These are phyloP conservation scores for Cercophora samala DNA, from an alignment of 495 filamentous ascomycete genomes.

Conservation along the genomic window DNA sequence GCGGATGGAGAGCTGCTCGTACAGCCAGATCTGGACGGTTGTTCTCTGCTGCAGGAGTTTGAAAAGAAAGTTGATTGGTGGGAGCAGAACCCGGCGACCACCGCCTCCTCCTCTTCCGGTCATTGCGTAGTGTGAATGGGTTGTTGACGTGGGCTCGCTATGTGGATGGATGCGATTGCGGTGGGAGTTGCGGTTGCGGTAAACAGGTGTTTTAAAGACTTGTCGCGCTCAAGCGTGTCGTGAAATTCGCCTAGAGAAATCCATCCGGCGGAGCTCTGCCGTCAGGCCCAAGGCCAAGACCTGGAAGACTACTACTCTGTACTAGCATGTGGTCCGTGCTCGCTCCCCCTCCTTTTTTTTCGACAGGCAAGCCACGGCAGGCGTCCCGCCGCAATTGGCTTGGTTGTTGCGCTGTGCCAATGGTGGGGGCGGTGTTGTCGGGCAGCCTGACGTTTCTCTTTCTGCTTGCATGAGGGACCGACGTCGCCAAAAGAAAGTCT, in stretches of 20 bases:
- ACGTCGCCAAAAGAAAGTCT: slow-evolving; percentile 15
- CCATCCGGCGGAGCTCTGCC: slow-evolving; percentile 10
- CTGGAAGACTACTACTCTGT: not conserved
- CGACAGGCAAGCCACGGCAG: slow-evolving; percentile 2
- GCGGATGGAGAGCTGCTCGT: slow-evolving; percentile 87
- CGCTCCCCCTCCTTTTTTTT: slow-evolving; percentile 14
- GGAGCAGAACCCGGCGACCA: slow-evolving; percentile 83
- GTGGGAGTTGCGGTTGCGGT: slow-evolving; percentile 9
- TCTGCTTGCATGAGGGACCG: slow-evolving; percentile 10
- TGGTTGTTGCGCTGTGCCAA: not conserved
- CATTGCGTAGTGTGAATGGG: slow-evolving; percentile 54
- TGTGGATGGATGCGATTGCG: slow-evolving; percentile 5
- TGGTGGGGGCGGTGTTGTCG: slow-evolving; percentile 17
- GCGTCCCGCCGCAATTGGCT: slow-evolving; percentile 1
- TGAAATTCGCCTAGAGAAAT: slow-evolving; percentile 18
- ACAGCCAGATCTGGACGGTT: slow-evolving; percentile 91
- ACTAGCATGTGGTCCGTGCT: slow-evolving; percentile 15
- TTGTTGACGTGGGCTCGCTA: slow-evolving; percentile 7
- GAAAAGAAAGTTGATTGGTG: slow-evolving; percentile 97
- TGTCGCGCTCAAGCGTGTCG: slow-evolving; percentile 18
- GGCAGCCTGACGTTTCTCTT: slow-evolving; percentile 30
- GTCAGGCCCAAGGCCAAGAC: slow-evolving; percentile 3
- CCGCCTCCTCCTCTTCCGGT: slow-evolving; percentile 75
- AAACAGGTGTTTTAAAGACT: not conserved
- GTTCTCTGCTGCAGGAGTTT: slow-evolving; percentile 85